Evolutionary conservation across 2,329 filamentous ascomycete species (phyloP), one percentile per base, ranked within the genome.

Genomic region (Sclerotinia trifoliorum): DNA sequence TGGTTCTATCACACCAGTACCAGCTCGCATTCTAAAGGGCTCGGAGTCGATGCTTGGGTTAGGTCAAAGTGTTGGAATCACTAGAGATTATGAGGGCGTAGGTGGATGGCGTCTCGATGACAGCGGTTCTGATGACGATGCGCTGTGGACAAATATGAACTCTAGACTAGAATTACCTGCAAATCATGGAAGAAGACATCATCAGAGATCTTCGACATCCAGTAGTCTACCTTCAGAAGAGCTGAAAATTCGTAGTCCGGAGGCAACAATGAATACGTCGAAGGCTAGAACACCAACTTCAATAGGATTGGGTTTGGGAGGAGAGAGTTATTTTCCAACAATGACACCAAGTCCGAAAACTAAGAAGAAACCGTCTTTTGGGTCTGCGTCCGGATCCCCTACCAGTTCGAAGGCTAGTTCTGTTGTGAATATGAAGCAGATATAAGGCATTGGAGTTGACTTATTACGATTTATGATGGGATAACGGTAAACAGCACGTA

Each of bases 81-180:
- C 84, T 65, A 79, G 86, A 42, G 86, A 88, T 73, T 88, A 83
- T 71, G 86, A 88, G 71, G 86, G 86, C 10, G 77, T 88, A 2
- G 86, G 86, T 24, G 86, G 86, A 3, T 88, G 85, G 85, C 79
- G 85, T 60, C 71, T 86, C 2, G 79, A 73, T 73, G 77, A 78
- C 71, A 76, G 67, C 73, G 73, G 66, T 19, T 74, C 67, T 10
- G 74, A 82, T 49, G 78, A 79, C 19, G 79, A 80, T 46, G 77
- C 73, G 5, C 73, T 80, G 44, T 86, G 84, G 84, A 82, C 81
- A 24, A 82, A 80, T 56, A 84, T 85, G 70, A 85, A 85, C 71
- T 84, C 83, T 1, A 78, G 83, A 15, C 78, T 85, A 10, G 83
- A 85, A 70, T 75, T 85, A 19, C 82, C 82, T 0, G 74, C 78